Evolutionary conservation across 176 grass and related monocot genomes (phyloP).

Genomic region (Cenchrus americanus): DNA sequence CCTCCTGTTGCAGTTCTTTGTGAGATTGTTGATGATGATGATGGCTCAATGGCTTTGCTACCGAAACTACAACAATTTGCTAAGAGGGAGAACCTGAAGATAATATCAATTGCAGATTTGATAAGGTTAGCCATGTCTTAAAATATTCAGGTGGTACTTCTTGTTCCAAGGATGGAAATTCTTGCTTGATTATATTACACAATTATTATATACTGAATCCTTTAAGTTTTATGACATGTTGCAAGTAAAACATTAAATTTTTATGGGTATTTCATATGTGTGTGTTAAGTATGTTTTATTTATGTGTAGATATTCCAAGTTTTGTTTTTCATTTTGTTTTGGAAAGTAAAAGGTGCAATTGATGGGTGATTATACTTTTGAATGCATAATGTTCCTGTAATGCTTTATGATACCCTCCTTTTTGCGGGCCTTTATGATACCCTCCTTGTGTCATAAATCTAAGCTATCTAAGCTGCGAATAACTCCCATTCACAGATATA

Average conservation of each 20-base stretch:
- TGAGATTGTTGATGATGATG: slow-evolving; percentile 87
- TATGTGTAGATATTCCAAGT: not conserved
- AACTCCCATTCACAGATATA: slow-evolving; percentile 66
- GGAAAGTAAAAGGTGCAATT: slow-evolving; percentile 13
- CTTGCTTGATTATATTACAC: not conserved
- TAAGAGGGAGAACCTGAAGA: slow-evolving; percentile 82
- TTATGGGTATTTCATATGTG: not conserved
- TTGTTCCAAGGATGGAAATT: not conserved
- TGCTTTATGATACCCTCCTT: not conserved
- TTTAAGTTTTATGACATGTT: slow-evolving; percentile 19
- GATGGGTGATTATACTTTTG: slow-evolving; percentile 37
- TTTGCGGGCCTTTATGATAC: not conserved
- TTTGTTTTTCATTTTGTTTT: not conserved
- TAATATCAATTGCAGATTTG: slow-evolving; percentile 86
- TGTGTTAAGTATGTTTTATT: not conserved
- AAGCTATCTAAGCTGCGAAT: slow-evolving; percentile 8
- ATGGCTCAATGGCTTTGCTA: slow-evolving; percentile 95
- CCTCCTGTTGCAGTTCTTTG: slow-evolving; percentile 78
- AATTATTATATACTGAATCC: slow-evolving; percentile 5
- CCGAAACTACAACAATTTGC: slow-evolving; percentile 86
- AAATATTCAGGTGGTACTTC: slow-evolving; percentile 16
- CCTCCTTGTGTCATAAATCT: slow-evolving; percentile 2
- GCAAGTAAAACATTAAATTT: not conserved
- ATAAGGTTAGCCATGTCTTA: slow-evolving; percentile 66
- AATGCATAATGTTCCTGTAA: not conserved